phyloP scores from a whole-genome alignment of 1,284 basidiomycete species.

The Microbotryomycetes sp. region DNA sequence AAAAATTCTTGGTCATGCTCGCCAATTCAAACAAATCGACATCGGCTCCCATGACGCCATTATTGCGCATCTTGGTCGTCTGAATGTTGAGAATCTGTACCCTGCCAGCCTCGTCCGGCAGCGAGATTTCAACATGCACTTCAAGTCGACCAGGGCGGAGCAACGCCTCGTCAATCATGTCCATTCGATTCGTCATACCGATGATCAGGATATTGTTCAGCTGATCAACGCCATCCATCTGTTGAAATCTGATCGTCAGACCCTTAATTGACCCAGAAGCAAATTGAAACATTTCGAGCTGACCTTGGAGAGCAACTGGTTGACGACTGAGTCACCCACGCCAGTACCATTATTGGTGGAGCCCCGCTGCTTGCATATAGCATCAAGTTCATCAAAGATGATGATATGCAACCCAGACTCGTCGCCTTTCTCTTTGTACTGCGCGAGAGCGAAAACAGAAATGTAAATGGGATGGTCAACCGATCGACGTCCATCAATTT shows the following conservation, averaged over 20 bases:
- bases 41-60: slow-evolving; percentile 81
- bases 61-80: slow-evolving; percentile 85
- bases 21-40: slow-evolving; percentile 84
- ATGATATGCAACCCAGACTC: slow-evolving; percentile 98
- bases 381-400: slow-evolving; percentile 98
- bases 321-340: slow-evolving; percentile 96
- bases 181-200: slow-evolving; percentile 97
- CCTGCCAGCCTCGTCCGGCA: slow-evolving; percentile 90
- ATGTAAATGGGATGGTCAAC: too few species aligned
- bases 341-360: slow-evolving; percentile 75
- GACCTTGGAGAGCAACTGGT: slow-evolving; percentile 96
- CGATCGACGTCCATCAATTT: too few species aligned
- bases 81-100: slow-evolving; percentile 93
- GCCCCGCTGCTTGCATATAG: slow-evolving; percentile 97
- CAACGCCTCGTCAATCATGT: slow-evolving; percentile 99
- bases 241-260: not conserved
- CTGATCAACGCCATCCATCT: slow-evolving; percentile 99
- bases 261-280: not conserved
- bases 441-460: not conserved
- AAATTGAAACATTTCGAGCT: slow-evolving; percentile 21
- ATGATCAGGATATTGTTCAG: slow-evolving; percentile 99
- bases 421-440: slow-evolving; percentile 98
- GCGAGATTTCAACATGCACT: slow-evolving; percentile 99
- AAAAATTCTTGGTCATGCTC: slow-evolving; percentile 87
- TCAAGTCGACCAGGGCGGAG: slow-evolving; percentile 96